Conservation (phyloP, 495 filamentous ascomycete genomes). For the Talaromyces adpressus region DNA sequence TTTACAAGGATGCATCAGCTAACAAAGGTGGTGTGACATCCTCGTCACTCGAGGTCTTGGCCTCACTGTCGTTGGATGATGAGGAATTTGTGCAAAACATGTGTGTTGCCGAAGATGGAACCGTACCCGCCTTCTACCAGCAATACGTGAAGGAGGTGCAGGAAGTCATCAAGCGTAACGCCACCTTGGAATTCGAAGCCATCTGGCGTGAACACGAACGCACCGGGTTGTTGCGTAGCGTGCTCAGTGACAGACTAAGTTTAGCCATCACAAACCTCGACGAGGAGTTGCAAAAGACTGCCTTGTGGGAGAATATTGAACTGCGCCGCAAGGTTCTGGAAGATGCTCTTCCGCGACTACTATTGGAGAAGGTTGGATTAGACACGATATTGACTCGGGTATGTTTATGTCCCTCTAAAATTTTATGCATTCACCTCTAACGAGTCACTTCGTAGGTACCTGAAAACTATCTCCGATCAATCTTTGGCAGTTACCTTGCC, state of each 20-base stretch:
- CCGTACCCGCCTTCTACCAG: constrained; percentile 82
- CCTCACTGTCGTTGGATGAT: constrained; percentile 90
- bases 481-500: constrained; percentile 93
- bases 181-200: constrained; percentile 89
- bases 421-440: constrained; percentile 4
- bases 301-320: constrained; percentile 78
- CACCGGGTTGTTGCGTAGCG: constrained; percentile 69
- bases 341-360: constrained; percentile 78
- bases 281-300: constrained; percentile 87
- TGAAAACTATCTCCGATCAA: constrained; percentile 84
- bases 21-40: constrained; percentile 99
- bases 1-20: constrained; percentile 96
- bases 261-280: constrained; percentile 89
- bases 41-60: constrained; percentile 94
- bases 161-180: constrained; percentile 79
- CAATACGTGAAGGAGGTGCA: constrained; percentile 91
- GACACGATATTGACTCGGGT: constrained; percentile 77
- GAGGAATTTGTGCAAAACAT: constrained; percentile 82
- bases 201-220: constrained; percentile 91
- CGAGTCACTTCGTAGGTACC: constrained; percentile 56
- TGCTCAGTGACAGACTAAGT: constrained; percentile 82
- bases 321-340: constrained; percentile 71
- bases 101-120: constrained; percentile 75
- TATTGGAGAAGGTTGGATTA: constrained; percentile 84
- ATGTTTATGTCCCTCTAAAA: constrained; percentile 8